Conservation (phyloP, 2,329 filamentous ascomycete genomes). For the Zymoseptoria ardabiliae region DNA sequence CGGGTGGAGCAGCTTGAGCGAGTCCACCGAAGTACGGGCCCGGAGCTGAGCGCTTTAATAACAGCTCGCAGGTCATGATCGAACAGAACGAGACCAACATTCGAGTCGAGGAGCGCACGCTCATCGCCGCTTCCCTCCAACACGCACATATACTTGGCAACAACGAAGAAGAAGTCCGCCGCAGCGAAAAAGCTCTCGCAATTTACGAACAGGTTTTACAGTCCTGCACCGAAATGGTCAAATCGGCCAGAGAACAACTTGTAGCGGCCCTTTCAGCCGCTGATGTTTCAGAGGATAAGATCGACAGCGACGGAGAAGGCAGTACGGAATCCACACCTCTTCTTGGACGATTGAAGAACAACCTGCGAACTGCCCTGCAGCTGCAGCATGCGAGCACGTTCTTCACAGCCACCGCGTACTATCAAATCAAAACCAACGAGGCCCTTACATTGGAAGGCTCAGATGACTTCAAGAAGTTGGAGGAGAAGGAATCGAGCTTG, state of each 20-base stretch:
- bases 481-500: slow-evolving; percentile 61
- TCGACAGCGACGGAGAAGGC: slow-evolving; percentile 33
- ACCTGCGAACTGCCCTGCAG: slow-evolving; percentile 66
- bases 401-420: slow-evolving; percentile 76
- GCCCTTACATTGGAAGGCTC: slow-evolving; percentile 59
- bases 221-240: slow-evolving; percentile 45
- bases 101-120: slow-evolving; percentile 60
- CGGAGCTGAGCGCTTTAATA: background rate
- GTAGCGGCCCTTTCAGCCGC: slow-evolving; percentile 37
- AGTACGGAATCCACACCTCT: slow-evolving; percentile 19
- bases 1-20: no score
- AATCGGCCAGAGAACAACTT: slow-evolving; percentile 58
- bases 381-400: slow-evolving; percentile 76
- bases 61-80: slow-evolving; percentile 57
- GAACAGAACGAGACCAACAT: slow-evolving; percentile 68
- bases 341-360: slow-evolving; percentile 42
- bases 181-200: slow-evolving; percentile 57
- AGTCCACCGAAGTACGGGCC: no score
- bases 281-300: slow-evolving; percentile 7
- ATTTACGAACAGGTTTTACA: slow-evolving; percentile 55
- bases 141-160: slow-evolving; percentile 76
- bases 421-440: slow-evolving; percentile 69
- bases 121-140: slow-evolving; percentile 59
- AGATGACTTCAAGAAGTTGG: slow-evolving; percentile 57
- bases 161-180: slow-evolving; percentile 46